Evolutionary conservation across 805 yeast genomes (phyloP), one percentile per base, ranked within the genome.

Genomic region (Candida chilensis): DNA sequence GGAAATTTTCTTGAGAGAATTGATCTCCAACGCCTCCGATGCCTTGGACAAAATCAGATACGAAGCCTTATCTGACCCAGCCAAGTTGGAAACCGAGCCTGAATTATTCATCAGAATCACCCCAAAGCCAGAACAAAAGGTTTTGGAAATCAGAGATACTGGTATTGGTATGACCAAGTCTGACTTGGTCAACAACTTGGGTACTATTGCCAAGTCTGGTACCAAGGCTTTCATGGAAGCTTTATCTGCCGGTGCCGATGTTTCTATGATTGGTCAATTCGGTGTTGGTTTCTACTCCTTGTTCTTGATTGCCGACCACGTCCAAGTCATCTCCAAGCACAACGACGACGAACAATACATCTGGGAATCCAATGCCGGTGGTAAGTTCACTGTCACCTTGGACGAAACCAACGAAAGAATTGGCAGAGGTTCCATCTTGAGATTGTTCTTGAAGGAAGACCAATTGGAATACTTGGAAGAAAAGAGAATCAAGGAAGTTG

Each of bases 111-210:
- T 92, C 57, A 86, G 99, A 76, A 77, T 92, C 54, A 92, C 95
- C 43, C 99, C 99, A 61, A 77, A 68, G 60, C 95, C 95, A 63
- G 98, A 92, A 48, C 75, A 79, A 56, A 86, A 87, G 62, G 80
- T 90, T 38, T 73, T 92, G 55, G 97, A 92, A 69, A 83, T 92
- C 61, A 87, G 97, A 72, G 99, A 92, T 64, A 78, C 97, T 37
- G 99, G 99, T 88, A 86, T 92, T 52, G 99, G 99, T 88, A 87
- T 92, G 96, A 92, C 99, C 69, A 92, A 92, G 74, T 94, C 96
- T 47, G 99, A 92, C 59, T 74, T 92, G 59, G 90, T 92, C 55
- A 92, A 94, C 80, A 92, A 92, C 74, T 83, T 92, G 65, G 99
- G 99, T 81, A 92, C 97, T 45, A 92, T 92, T 59, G 99, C 99